Evolutionary conservation across 208 protist genomes (phyloP), one percentile per base, ranked within the genome.

Genomic region (Porcisia deanei): DNA sequence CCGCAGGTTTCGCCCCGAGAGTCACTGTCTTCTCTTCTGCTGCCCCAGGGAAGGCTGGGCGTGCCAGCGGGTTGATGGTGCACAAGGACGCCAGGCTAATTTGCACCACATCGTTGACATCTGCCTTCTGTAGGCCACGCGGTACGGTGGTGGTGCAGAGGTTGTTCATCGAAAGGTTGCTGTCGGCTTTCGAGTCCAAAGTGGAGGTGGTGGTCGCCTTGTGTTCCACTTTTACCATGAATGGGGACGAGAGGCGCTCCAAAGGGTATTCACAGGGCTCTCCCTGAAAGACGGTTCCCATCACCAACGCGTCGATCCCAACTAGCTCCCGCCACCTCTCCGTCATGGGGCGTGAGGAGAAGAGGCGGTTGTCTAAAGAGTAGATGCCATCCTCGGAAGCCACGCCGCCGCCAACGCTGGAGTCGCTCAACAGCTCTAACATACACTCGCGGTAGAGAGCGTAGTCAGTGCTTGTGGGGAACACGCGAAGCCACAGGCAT

Each of bases 381-480:
- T 73, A 72, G 8, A 78, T 69, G n/a, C 61, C 68, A 30, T 70
- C 66, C 5, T 74, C 77, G 0, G 49, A 57, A 71, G 59, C 55
- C 14, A 64, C 60, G 8, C 71, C 55, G 68, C 34, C 71, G 57
- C 20, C 39, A 49, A 22, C 57, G 30, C 43, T 43, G 58, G 30
- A 30, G 30, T n/a, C 39, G 41, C 54, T 64, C 49, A 45, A 66
- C 58, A 89, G 71, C 59, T 81, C 78, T 9, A 89, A 53, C 16
- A 87, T 64, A 57, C 82, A 89, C 70, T 89, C 85, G 41, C 85
- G 82, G 77, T 87, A 89, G 18, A 89, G 60, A 9, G 77, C 70
- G 68, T 87, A 87, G 37, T 80, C 76, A 3, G 66, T 59, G 16
- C 79, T 65, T 0, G 68, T 85, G 30, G n/a, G 49, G 54, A 87